These are phyloP conservation scores for Boechera retrofracta DNA, from an alignment of 345 rosid species.

Conservation along the genomic window DNA sequence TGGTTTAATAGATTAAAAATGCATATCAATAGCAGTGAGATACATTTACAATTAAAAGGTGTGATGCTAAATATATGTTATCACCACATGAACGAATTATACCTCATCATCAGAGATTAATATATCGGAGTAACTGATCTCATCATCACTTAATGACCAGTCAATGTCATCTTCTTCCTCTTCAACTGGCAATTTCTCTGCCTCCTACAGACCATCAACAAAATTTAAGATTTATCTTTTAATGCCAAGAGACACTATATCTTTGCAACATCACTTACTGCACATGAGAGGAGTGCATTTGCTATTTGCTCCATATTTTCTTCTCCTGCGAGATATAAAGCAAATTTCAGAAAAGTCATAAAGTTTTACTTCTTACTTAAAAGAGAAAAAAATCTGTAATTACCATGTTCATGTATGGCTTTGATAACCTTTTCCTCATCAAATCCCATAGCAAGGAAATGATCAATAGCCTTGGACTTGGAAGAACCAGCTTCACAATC, in stretches of 20 bases:
- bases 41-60: not conserved
- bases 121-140: slow-evolving; percentile 57
- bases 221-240: not conserved
- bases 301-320: slow-evolving; percentile 56
- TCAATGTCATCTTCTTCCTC: slow-evolving; percentile 50
- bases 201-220: slow-evolving; percentile 54
- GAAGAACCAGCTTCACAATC: slow-evolving; percentile 58
- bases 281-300: slow-evolving; percentile 61
- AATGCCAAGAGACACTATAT: not conserved
- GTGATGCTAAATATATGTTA: slow-evolving; percentile 3
- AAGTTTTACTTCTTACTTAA: not conserved
- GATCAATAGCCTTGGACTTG: slow-evolving; percentile 55
- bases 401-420: slow-evolving; percentile 74
- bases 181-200: slow-evolving; percentile 52
- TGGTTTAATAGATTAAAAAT: slow-evolving; percentile 46
- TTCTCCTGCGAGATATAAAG: slow-evolving; percentile 55
- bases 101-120: slow-evolving; percentile 71
- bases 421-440: slow-evolving; percentile 60
- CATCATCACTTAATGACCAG: slow-evolving; percentile 58
- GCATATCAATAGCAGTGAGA: slow-evolving; percentile 7
- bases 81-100: slow-evolving; percentile 19
- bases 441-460: slow-evolving; percentile 81
- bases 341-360: not conserved
- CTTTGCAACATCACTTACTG: slow-evolving; percentile 48
- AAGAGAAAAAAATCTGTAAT: not conserved